These are phyloP conservation scores for Tulasnella sp. DNA, from an alignment of 768 basidiomycete genomes.

Conservation along the genomic window DNA sequence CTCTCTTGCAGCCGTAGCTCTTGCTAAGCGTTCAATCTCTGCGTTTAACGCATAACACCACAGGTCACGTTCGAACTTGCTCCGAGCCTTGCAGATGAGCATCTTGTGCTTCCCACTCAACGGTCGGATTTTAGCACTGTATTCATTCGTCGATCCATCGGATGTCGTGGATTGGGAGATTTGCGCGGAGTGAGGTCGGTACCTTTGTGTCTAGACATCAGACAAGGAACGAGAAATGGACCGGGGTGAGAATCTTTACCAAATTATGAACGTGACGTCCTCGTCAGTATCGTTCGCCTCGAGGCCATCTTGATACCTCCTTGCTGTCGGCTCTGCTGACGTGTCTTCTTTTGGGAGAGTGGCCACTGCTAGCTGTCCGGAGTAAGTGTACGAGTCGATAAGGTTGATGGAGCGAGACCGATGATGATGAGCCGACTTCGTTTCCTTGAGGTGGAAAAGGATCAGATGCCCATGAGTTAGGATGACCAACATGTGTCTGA, in stretches of 20 bases:
- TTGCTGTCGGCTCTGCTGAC: constrained; percentile 36
- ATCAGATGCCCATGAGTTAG: constrained; percentile 69
- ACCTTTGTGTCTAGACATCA: constrained; percentile 18
- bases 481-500: constrained; percentile 61
- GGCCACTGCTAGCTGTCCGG: constrained; percentile 73
- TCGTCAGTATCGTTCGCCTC: constrained; percentile 82
- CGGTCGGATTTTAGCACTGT: constrained; percentile 35
- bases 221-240: background rate
- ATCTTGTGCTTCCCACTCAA: constrained; percentile 54
- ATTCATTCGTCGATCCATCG: background rate
- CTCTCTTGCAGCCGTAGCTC: constrained; percentile 57
- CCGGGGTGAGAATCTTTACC: constrained; percentile 36
- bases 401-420: constrained; percentile 51
- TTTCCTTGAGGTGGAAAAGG: constrained; percentile 56
- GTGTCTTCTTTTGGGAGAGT: constrained; percentile 36
- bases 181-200: constrained; percentile 21
- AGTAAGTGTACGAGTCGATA: constrained; percentile 71
- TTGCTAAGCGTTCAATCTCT: constrained; percentile 76
- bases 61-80: constrained; percentile 79
- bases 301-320: constrained; percentile 83
- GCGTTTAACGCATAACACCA: constrained; percentile 93
- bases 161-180: background rate
- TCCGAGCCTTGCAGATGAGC: constrained; percentile 63
- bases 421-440: constrained; percentile 49
- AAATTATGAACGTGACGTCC: constrained; percentile 79